A percentile compares a stretch with the other conserved stretches of the same genome.
Conservation (phyloP, 441 rosid species). For the Corymbia citriodora region DNA sequence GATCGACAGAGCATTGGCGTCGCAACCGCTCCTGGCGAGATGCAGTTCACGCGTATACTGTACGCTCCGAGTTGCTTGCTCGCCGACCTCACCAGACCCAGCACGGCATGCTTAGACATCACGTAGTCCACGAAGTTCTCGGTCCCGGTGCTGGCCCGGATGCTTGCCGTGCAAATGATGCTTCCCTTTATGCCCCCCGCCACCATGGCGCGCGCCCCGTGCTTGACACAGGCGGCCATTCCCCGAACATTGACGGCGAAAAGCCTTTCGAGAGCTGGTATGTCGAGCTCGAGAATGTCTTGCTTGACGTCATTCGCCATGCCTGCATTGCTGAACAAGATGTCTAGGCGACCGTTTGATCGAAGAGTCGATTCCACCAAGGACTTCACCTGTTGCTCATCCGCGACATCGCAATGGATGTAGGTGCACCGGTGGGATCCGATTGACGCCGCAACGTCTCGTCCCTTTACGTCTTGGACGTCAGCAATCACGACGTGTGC, state of each 20-base stretch:
- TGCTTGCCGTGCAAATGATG: not conserved
- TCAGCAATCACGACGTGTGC: not conserved
- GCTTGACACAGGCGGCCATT: not conserved
- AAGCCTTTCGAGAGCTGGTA: not conserved
- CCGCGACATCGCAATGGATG: not conserved
- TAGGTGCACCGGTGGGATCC: not conserved
- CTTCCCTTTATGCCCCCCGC: not conserved
- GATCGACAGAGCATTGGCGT: not conserved
- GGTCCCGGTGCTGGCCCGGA: not conserved
- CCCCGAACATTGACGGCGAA: not conserved
- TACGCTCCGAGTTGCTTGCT: not conserved
- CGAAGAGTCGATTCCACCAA: not conserved
- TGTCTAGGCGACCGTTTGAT: not conserved
- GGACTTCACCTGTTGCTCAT: not conserved
- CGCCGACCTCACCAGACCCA: not conserved
- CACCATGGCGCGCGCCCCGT: not conserved
- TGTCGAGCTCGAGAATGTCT: not conserved
- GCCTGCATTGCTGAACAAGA: not conserved
- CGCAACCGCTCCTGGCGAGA: conserved; percentile 4
- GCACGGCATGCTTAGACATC: not conserved
- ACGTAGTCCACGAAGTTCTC: not conserved
- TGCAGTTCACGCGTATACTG: not conserved
- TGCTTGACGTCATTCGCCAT: not conserved
- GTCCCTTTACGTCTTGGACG: not conserved
- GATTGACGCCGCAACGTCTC: not conserved